Evolutionary conservation across 129 eudicot genomes (phyloP), one percentile per base, ranked within the genome.

Genomic region (Deinandra increscens): DNA sequence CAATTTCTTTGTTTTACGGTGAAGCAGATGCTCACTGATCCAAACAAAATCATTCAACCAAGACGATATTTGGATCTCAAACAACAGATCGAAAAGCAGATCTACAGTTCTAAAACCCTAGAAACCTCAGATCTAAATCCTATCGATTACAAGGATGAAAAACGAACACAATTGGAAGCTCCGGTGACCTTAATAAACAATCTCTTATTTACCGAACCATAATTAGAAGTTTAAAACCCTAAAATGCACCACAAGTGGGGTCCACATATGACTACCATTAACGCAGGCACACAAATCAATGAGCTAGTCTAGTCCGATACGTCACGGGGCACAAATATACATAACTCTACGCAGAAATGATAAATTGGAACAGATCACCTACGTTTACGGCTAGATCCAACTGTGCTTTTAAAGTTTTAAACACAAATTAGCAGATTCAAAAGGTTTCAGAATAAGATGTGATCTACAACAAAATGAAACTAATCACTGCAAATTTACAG

Each of bases 1-100:
- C 26, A 70, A 31, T 7, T 77, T 53, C 36, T 53, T 63, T 53
- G 60, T 50, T 70, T 77, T 39, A 51, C 67, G 3, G 81, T 61
- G 67, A 70, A 77, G 72, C 77, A 54, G 68, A 71, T 23, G 19
- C 51, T 77, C 31, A 64, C 29, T 14, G 77, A 77, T 14, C 77
- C 67, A 44, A 18, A 77, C 34, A 70, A 54, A 61, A 77, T 29
- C 81, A 77, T 77, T 42, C 43, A 42, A 60, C 12, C 51, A 41
- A 6, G 5, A 33, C 15, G 9, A 0, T 13, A 54, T 54, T 22
- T 17, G n/a, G 33, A 20, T 20, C 8, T 9, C 20, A 54, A 54
- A 20, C 3, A 56, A 56, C 18, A 76, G 83, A 82, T 79, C 79
- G 69, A 56, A 56, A 56, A 13, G 10, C 6, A 56, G 62, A 54